Evolutionary conservation across 768 basidiomycete genomes (phyloP).

Genomic region (Roridomyces roridus): DNA sequence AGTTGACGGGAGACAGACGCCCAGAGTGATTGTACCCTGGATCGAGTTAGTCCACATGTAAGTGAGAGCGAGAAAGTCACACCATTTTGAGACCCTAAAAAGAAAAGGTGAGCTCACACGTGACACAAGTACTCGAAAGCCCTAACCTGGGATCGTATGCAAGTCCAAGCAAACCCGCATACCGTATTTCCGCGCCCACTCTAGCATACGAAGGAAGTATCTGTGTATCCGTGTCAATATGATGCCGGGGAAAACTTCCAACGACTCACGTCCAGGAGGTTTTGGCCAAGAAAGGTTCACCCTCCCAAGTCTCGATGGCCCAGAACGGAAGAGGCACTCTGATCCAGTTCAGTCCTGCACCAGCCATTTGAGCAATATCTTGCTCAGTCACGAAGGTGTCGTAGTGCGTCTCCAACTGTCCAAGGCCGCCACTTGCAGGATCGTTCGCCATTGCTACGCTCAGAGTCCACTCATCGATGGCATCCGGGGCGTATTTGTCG

Average conservation of each 20-base stretch:
- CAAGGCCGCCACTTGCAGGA: constrained; percentile 64
- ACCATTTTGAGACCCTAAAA: constrained; percentile 62
- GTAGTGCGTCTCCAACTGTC: constrained; percentile 78
- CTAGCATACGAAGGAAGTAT: constrained; percentile 76
- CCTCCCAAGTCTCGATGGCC: constrained; percentile 78
- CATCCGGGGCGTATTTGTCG: constrained; percentile 59
- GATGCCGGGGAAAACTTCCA: neutral
- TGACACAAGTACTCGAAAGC: neutral
- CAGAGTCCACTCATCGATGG: constrained; percentile 72
- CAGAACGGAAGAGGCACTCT: constrained; percentile 85
- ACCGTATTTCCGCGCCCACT: constrained; percentile 91
- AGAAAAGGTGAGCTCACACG: neutral
- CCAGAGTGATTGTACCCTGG: constrained; percentile 66
- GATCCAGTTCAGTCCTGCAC: constrained; percentile 85
- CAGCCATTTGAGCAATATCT: constrained; percentile 86
- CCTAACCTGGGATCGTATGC: constrained; percentile 76
- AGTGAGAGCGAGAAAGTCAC: constrained; percentile 3
- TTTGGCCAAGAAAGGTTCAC: constrained; percentile 78
- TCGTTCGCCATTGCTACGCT: constrained; percentile 70
- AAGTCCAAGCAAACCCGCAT: constrained; percentile 84
- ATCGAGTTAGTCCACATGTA: neutral
- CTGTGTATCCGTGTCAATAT: constrained; percentile 24
- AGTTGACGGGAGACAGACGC: constrained; percentile 63
- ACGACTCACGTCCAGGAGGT: constrained; percentile 73
- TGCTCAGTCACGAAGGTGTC: constrained; percentile 86